Evolutionary conservation across 352 stramenopile genomes (phyloP).

Genomic region (Plasmopara halstedii): DNA sequence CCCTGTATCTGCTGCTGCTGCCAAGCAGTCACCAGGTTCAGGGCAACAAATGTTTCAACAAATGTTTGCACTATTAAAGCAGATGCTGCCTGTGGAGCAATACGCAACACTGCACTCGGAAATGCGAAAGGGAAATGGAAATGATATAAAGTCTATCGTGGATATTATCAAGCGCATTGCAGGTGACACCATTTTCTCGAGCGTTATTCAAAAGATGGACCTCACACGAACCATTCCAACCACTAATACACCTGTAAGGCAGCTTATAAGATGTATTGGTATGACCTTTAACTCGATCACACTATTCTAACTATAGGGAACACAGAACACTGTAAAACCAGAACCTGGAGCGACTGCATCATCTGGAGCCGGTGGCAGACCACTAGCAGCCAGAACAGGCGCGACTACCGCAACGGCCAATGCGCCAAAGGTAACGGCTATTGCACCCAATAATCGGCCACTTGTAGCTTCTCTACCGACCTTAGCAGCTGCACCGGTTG

Average conservation of each 20-base stretch:
- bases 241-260: constrained; percentile 11
- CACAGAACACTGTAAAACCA: constrained; percentile 23
- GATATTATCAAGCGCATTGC: constrained; percentile 84
- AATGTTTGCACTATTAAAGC: constrained; percentile 78
- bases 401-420: neutral
- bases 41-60: constrained; percentile 83
- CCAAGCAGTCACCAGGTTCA: constrained; percentile 44
- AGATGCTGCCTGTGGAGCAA: constrained; percentile 79
- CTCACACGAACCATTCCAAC: constrained; percentile 54
- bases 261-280: neutral
- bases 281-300: no score
- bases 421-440: constrained; percentile 14
- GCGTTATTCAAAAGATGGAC: constrained; percentile 79
- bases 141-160: constrained; percentile 83
- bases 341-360: constrained; percentile 22
- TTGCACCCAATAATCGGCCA: constrained; percentile 23
- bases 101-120: constrained; percentile 76
- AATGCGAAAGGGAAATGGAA: constrained; percentile 76
- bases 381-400: constrained; percentile 16
- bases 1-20: constrained; percentile 3
- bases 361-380: constrained; percentile 17
- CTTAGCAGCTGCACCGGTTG: constrained; percentile 11
- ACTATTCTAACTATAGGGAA: no score
- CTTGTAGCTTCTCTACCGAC: constrained; percentile 18
- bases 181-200: constrained; percentile 73